Evolutionary conservation across 192 early-diverging fungal genomes (phyloP), one percentile per base, ranked within the genome.

Genomic region (Chytriomyces sp.): DNA sequence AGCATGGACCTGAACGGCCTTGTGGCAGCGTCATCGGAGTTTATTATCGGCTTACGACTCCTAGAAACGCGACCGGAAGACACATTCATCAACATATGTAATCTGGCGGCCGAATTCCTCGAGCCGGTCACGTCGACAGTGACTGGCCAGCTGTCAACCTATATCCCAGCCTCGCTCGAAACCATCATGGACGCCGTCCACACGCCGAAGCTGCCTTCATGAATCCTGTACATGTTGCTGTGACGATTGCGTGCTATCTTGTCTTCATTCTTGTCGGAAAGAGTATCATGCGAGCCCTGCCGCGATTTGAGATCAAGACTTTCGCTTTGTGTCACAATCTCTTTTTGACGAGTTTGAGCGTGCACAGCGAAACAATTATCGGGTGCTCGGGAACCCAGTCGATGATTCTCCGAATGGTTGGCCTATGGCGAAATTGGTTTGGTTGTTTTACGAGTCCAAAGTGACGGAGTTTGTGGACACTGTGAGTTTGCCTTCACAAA

Each of bases 391-490:
- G 58, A 88, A 88, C 73, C 5, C 76, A 37, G 85, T 75, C 5
- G 84, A 86, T 70, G 79, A 80, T 53, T 72, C 78, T n/a, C 58
- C 70, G 60, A 64, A 71, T 33, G 87, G 87, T n/a, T 76, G 75
- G 52, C 64, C 80, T 80, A 88, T 88, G 87, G 84, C 87, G 59
- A 87, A 84, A 73, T 76, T 85, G 70, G 74, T 88, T 60, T 88
- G 87, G 87, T 70, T 88, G 39, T 88, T 88, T 56, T 88, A 88
- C 69, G 71, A 86, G 32, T 88, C 87, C 55, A 88, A 88, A 73
- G 81, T 78, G 26, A 63, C 76, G 59, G 87, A 88, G 75, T 88
- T 88, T 70, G 77, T 85, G 33, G 87, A 88, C 62, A 88, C 87
- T 25, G 73, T 80, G 36, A 65, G 59, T 62, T 10, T 0, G 12